phyloP scores from a whole-genome alignment of 805 yeast species.

The Starmerella scarabaei region DNA sequence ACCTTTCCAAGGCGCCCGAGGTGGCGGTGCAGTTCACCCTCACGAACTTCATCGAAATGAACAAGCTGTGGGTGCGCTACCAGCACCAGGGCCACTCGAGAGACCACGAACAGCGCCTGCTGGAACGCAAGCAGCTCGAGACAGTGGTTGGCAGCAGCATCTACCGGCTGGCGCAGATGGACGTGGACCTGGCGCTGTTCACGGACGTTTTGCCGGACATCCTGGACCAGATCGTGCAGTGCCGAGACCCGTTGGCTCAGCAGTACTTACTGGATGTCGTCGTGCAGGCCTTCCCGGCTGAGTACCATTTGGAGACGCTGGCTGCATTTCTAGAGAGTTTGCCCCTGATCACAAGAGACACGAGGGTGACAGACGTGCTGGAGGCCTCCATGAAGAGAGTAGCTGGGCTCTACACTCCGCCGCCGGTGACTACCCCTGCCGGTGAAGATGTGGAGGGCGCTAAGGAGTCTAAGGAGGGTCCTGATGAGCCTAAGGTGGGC shows the following conservation, averaged over 20 bases:
- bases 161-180: slow-evolving; percentile 76
- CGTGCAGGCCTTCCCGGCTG: slow-evolving; percentile 89
- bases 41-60: slow-evolving; percentile 91
- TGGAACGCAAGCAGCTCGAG: slow-evolving; percentile 78
- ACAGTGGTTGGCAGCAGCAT: slow-evolving; percentile 86
- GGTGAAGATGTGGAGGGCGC: slow-evolving; percentile 18
- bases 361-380: slow-evolving; percentile 54
- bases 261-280: slow-evolving; percentile 82
- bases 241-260: slow-evolving; percentile 85
- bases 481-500: slow-evolving; percentile 1
- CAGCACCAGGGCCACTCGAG: slow-evolving; percentile 91
- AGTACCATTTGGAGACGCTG: slow-evolving; percentile 68
- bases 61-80: slow-evolving; percentile 90
- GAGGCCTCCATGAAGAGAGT: slow-evolving; percentile 55
- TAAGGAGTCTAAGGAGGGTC: slow-evolving; percentile 14
- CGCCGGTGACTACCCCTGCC: neutral
- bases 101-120: slow-evolving; percentile 58
- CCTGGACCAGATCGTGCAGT: slow-evolving; percentile 82
- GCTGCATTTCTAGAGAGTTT: slow-evolving; percentile 53
- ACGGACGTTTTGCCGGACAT: slow-evolving; percentile 58
- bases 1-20: slow-evolving; percentile 38
- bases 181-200: slow-evolving; percentile 41
- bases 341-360: slow-evolving; percentile 52
- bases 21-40: slow-evolving; percentile 69
- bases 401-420: neutral